Evolutionary conservation across 768 basidiomycete genomes (phyloP).

Genomic region (Lyophyllum semitale): DNA sequence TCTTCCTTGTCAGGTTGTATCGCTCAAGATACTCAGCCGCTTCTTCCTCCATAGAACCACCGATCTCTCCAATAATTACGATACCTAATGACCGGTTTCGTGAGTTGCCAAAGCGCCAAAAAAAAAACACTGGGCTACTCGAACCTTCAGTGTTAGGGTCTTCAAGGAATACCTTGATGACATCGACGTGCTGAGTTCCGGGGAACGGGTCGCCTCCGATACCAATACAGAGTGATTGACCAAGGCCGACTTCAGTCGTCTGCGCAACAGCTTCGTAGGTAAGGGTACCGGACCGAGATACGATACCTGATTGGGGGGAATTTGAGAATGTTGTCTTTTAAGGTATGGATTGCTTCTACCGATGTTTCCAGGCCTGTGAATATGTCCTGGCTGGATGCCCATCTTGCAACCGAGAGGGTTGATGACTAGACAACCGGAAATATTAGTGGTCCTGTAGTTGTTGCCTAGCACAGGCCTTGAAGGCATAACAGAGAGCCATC

Average conservation of each 20-base stretch:
- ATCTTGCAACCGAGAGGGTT: slow-evolving; percentile 98
- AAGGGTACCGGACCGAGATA: slow-evolving; percentile 92
- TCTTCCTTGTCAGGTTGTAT: slow-evolving; percentile 84
- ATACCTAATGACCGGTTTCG: slow-evolving; percentile 56
- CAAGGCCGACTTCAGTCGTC: slow-evolving; percentile 93
- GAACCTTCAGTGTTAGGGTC: slow-evolving; percentile 91
- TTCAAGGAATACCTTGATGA: slow-evolving; percentile 93
- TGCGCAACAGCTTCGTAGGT: slow-evolving; percentile 99
- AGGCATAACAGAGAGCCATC: neutral
- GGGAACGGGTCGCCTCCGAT: slow-evolving; percentile 98
- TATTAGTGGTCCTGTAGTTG: neutral
- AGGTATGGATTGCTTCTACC: slow-evolving; percentile 46
- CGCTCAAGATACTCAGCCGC: slow-evolving; percentile 94
- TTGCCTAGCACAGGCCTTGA: neutral
- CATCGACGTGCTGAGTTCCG: slow-evolving; percentile 94
- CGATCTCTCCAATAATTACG: slow-evolving; percentile 98
- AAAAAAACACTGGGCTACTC: slow-evolving; percentile 2
- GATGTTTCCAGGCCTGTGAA: slow-evolving; percentile 95
- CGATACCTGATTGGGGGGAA: slow-evolving; percentile 66
- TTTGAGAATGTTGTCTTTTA: neutral
- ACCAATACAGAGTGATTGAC: slow-evolving; percentile 94
- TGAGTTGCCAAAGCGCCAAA: neutral
- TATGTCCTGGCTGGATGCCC: slow-evolving; percentile 98
- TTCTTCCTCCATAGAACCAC: slow-evolving; percentile 99
- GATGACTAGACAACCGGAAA: slow-evolving; percentile 55